Percentiles rank a stretch among this genome's conserved stretches.
Conservation (phyloP, 2,329 filamentous ascomycete genomes). For the Colletotrichum magnum region DNA sequence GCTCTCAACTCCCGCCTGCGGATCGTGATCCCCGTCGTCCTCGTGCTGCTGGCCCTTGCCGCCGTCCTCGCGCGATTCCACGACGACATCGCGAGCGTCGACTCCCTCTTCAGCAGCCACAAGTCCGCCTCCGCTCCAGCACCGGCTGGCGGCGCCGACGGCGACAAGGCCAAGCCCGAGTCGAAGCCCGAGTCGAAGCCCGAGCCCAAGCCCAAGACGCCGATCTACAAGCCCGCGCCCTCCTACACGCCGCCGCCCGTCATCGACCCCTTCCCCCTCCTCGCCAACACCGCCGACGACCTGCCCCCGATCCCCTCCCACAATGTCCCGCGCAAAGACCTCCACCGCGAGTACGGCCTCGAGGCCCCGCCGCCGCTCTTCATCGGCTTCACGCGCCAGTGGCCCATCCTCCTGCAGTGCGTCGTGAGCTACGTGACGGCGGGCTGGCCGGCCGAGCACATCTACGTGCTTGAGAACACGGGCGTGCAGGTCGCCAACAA, state of each 20-base stretch:
- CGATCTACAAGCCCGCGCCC: slow-evolving; percentile 51
- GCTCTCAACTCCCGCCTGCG: slow-evolving; percentile 25
- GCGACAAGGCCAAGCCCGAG: slow-evolving; percentile 6
- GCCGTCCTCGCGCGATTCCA: slow-evolving; percentile 32
- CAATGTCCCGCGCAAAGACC: slow-evolving; percentile 56
- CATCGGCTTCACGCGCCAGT: slow-evolving; percentile 72
- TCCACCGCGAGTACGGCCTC: slow-evolving; percentile 56
- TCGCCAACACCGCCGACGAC: slow-evolving; percentile 46
- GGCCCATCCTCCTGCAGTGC: slow-evolving; percentile 68
- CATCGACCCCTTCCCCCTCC: slow-evolving; percentile 58
- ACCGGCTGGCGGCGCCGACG: slow-evolving; percentile 15
- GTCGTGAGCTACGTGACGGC: slow-evolving; percentile 71
- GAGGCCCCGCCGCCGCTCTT: slow-evolving; percentile 63
- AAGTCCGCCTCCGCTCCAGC: not conserved
- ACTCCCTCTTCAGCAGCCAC: slow-evolving; percentile 21
- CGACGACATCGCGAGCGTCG: slow-evolving; percentile 23
- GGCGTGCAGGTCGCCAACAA: slow-evolving; percentile 68
- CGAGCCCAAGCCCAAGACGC: slow-evolving; percentile 15
- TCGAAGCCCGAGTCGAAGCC: slow-evolving; percentile 32
- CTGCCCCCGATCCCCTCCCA: slow-evolving; percentile 60
- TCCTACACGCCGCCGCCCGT: slow-evolving; percentile 54
- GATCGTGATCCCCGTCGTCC: slow-evolving; percentile 17
- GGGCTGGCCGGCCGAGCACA: slow-evolving; percentile 70
- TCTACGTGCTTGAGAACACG: slow-evolving; percentile 73
- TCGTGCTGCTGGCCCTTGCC: slow-evolving; percentile 35